phyloP scores from a whole-genome alignment of 352 stramenopile species.

The Pythium aristosporum region DNA sequence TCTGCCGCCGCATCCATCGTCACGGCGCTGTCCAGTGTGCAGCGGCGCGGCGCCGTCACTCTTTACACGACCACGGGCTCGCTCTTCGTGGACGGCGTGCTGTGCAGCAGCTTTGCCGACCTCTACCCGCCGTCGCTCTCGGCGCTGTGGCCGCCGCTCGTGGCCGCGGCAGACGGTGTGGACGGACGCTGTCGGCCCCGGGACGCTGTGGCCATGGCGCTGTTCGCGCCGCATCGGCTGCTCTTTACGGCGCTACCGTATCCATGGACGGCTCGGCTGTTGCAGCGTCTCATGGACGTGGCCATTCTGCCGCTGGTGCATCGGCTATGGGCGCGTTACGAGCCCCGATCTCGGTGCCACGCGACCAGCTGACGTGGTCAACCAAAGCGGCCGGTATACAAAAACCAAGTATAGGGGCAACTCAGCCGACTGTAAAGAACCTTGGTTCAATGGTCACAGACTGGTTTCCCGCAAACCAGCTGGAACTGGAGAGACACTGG shows the following conservation, averaged over 20 bases:
- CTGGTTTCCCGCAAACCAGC: not conserved
- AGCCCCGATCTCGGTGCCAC: slow-evolving; percentile 1
- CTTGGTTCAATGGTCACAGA: not conserved
- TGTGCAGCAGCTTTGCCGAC: slow-evolving; percentile 82
- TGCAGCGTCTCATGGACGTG: slow-evolving; percentile 47
- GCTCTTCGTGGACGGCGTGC: slow-evolving; percentile 59
- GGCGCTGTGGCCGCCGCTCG: not conserved
- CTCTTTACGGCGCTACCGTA: slow-evolving; percentile 53
- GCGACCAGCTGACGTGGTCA: slow-evolving; percentile 6
- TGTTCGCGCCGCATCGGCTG: slow-evolving; percentile 53
- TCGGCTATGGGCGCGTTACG: slow-evolving; percentile 14
- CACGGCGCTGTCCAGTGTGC: slow-evolving; percentile 26
- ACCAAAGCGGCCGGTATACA: too few relatives aligned
- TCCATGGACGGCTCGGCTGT: slow-evolving; percentile 35
- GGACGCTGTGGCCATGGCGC: slow-evolving; percentile 41
- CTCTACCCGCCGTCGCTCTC: slow-evolving; percentile 39
- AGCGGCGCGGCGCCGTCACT: slow-evolving; percentile 38
- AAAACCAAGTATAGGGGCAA: slow-evolving; percentile 12
- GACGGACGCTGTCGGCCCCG: slow-evolving; percentile 22
- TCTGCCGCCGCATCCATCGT: slow-evolving; percentile 19
- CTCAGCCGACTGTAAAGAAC: not conserved
- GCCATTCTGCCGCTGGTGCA: slow-evolving; percentile 45
- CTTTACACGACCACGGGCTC: slow-evolving; percentile 72
- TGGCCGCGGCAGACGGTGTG: not conserved
- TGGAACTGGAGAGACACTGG: not conserved